These are phyloP conservation scores for Osmozyma mogii DNA, from an alignment of 805 yeast species.

Conservation along the genomic window DNA sequence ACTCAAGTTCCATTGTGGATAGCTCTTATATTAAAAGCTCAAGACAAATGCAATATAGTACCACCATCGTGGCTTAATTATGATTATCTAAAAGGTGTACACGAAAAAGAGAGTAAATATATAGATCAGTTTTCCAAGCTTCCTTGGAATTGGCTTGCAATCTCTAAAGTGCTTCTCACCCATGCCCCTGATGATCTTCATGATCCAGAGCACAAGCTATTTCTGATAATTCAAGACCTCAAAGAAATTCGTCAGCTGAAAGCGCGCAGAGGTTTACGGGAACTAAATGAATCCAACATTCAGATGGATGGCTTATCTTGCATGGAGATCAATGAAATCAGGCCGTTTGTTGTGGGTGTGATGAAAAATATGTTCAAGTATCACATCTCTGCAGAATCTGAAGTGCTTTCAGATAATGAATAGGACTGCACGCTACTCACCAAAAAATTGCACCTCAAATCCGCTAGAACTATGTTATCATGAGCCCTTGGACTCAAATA, in stretches of 20 bases:
- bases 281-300: conserved; percentile 74
- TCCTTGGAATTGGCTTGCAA: conserved; percentile 88
- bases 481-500: too few relatives aligned
- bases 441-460: too few relatives aligned
- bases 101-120: conserved; percentile 58
- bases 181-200: conserved; percentile 72
- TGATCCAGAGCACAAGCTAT: conserved; percentile 63
- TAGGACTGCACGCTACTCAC: too few relatives aligned
- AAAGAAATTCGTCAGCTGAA: conserved; percentile 78
- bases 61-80: conserved; percentile 79
- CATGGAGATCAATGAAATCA: conserved; percentile 79
- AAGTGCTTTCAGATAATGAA: too few relatives aligned
- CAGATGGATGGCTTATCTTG: conserved; percentile 75
- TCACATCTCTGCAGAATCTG: too few relatives aligned
- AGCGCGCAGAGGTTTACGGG: conserved; percentile 68
- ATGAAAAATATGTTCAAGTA: too few relatives aligned
- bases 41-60: conserved; percentile 76
- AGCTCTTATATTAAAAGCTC: conserved; percentile 75
- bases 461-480: too few relatives aligned
- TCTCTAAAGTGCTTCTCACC: conserved; percentile 59
- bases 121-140: conserved; percentile 56
- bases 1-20: conserved; percentile 78
- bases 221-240: conserved; percentile 71
- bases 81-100: conserved; percentile 42
- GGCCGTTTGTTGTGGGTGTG: conserved; percentile 72